Conservation (phyloP, 345 rosid genomes). For the Brassica rapa region DNA sequence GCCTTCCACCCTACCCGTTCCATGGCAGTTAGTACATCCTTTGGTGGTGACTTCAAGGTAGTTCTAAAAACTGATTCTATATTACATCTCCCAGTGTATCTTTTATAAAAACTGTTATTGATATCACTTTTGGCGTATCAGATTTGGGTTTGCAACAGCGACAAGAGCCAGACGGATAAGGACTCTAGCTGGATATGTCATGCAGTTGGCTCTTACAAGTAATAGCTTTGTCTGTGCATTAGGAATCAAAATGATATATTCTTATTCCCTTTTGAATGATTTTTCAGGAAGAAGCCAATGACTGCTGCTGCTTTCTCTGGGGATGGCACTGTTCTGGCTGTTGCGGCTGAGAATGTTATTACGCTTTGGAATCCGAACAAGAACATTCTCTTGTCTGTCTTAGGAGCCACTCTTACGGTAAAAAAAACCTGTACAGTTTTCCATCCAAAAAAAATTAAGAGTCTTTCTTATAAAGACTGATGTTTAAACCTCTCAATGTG, state of each 20-base stretch:
- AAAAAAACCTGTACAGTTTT: neutral
- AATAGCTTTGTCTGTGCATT: constrained; percentile 32
- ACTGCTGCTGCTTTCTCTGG: constrained; percentile 92
- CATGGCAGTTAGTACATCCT: constrained; percentile 84
- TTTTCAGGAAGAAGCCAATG: constrained; percentile 76
- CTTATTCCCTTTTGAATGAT: neutral
- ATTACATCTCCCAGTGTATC: neutral
- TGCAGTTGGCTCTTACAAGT: constrained; percentile 93
- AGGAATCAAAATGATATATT: neutral
- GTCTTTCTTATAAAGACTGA: neutral
- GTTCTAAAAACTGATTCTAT: constrained; percentile 19
- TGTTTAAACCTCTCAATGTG: neutral
- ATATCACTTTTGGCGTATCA: constrained; percentile 26
- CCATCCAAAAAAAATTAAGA: neutral
- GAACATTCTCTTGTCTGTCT: constrained; percentile 74
- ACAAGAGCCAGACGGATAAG: constrained; percentile 42
- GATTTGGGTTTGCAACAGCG: constrained; percentile 74
- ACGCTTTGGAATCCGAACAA: constrained; percentile 88
- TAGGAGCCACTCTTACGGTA: constrained; percentile 73
- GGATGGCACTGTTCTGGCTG: constrained; percentile 96
- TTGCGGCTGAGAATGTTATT: constrained; percentile 86
- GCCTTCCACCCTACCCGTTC: constrained; percentile 69
- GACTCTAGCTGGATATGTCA: constrained; percentile 82
- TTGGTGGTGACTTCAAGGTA: constrained; percentile 96
- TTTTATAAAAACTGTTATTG: neutral